These are phyloP conservation scores for Typha latifolia DNA, from an alignment of 176 grass and related monocot species.

Conservation along the genomic window DNA sequence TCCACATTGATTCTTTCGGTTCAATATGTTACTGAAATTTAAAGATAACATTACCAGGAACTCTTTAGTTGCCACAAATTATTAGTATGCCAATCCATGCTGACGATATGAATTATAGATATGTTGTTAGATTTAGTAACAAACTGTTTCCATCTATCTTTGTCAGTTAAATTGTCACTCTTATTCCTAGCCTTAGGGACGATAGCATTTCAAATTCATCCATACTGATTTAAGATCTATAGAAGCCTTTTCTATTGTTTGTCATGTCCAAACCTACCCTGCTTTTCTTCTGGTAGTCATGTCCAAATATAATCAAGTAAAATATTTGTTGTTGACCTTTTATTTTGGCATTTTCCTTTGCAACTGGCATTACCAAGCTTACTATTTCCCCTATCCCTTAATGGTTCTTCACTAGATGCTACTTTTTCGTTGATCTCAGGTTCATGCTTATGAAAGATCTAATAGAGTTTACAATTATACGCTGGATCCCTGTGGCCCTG, in stretches of 20 bases:
- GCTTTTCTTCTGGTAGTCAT: no score
- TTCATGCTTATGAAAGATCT: conserved; percentile 84
- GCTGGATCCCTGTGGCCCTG: conserved; percentile 48
- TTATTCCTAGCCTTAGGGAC: neutral
- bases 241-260: neutral
- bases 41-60: no score
- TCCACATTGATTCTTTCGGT: neutral
- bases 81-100: no score
- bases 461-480: conserved; percentile 75
- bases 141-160: neutral
- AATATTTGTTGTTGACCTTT: neutral
- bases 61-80: no score
- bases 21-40: no score
- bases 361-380: neutral
- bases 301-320: neutral
- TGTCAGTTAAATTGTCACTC: neutral
- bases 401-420: neutral
- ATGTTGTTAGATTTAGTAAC: no score
- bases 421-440: conserved; percentile 22
- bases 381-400: neutral
- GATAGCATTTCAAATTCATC: neutral
- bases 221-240: neutral
- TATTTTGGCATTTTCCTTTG: neutral
- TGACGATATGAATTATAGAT: no score
- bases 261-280: neutral